Base-by-base conservation (phyloP, 164 flowering plant genomes). In the Piper betle region DNA sequence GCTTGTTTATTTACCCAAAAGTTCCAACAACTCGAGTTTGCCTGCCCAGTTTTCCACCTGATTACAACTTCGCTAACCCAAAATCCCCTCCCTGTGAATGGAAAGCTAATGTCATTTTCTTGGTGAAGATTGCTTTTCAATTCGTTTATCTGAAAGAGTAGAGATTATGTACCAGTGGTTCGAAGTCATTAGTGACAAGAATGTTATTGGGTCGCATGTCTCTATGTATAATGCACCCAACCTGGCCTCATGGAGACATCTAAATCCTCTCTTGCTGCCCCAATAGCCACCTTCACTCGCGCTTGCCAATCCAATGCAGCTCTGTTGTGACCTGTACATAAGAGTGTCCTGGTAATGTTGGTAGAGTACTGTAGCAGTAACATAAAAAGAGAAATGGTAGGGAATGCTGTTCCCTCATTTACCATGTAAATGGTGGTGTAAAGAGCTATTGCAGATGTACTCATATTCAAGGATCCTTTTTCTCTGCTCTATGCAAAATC, bases 201-300 rank as follows among this genome's bases (percentile, higher is more conserved):
- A 91, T 86, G 67, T 91, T 91, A 62, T 78, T 79, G 16, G 97
- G 92, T 25, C 86, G 72, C 75, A 91, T 52, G 62, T 86, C 90
- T 76, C 83, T 69, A 69, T 91, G 97, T n/a, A 81, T 79, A 52
- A 91, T 81, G 72, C 94, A 84, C 6, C 97, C 96, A 20, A 88
- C 92, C 77, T 96, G 79, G 71, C 97, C 88, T 69, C 88, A 96
- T 91, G 96, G 66, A 91, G 92, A 68, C 88, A 91, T 65, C 97
- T 66, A 68, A 91, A 72, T 20, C 96, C 97, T 72, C 97, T 72
- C 97, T 69, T 13, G 97, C 96, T 43, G 88, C 72, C 13, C 96
- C 97, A 62, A 78, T 77, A 19, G 97, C 96, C 64, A 91, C 86
- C 74, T 80, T 86, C 53, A 76, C 52, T 68, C 94, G 73, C 57